phyloP scores from a whole-genome alignment of 106 monocot genomes.

The Allium fistulosum region DNA sequence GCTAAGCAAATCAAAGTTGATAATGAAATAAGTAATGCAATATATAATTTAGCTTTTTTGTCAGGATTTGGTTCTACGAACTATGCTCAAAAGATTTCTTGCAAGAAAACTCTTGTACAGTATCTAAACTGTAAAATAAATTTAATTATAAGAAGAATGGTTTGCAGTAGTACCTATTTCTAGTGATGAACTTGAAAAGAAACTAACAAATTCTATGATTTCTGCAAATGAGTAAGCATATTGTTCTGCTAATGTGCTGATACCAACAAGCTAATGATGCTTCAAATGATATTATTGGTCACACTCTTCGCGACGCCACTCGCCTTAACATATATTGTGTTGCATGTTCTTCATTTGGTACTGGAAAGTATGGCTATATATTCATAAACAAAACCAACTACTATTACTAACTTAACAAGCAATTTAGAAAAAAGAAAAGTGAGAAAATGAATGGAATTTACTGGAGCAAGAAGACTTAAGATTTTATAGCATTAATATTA shows the following conservation, averaged over 20 bases:
- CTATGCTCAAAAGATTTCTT: too few relatives aligned
- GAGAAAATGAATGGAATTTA: not conserved
- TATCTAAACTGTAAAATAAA: too few relatives aligned
- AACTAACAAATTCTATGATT: constrained; percentile 19
- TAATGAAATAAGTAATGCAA: too few relatives aligned
- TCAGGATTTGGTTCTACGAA: too few relatives aligned
- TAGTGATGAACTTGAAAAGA: constrained; percentile 17
- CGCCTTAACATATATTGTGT: constrained; percentile 19
- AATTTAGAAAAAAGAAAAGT: not conserved
- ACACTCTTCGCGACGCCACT: constrained; percentile 21
- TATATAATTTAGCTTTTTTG: too few relatives aligned
- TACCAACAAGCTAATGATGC: constrained; percentile 22
- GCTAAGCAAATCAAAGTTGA: too few relatives aligned
- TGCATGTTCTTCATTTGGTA: constrained; percentile 16
- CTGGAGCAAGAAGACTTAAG: constrained; percentile 13
- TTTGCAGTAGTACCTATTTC: constrained; percentile 12
- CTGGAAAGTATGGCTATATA: constrained; percentile 17
- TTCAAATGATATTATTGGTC: constrained; percentile 13
- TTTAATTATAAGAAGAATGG: too few relatives aligned
- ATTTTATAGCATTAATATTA: too few relatives aligned
- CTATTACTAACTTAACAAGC: not conserved
- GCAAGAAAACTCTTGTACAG: too few relatives aligned
- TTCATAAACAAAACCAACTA: not conserved
- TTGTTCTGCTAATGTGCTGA: constrained; percentile 22
- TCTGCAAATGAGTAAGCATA: constrained; percentile 23